Conservation (phyloP, 2,329 filamentous ascomycete species). For the Bipolaris gigantea region DNA sequence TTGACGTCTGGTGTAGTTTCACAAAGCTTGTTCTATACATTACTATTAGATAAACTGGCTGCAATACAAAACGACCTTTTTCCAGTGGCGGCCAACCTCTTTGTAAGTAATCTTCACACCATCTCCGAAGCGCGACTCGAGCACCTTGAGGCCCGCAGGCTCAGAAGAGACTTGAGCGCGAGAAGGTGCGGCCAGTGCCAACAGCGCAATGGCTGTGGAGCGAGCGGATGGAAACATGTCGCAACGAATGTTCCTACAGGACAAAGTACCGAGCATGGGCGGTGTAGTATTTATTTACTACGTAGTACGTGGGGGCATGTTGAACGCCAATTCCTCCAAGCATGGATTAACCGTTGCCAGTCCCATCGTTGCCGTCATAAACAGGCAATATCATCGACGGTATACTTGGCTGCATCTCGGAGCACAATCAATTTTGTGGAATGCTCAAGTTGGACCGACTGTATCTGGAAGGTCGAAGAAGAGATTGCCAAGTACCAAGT, state of each 20-base stretch:
- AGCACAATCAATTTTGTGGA: background rate
- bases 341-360: background rate
- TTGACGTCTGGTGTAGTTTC: conserved; percentile 58
- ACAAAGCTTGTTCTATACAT: conserved; percentile 49
- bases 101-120: conserved; percentile 33
- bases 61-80: background rate
- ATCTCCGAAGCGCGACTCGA: conserved; percentile 25
- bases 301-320: background rate
- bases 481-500: conserved; percentile 5
- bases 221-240: conserved; percentile 7
- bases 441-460: conserved; percentile 1
- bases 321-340: conserved; percentile 5
- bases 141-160: conserved; percentile 17
- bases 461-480: conserved; percentile 6
- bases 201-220: conserved; percentile 8
- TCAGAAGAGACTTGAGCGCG: conserved; percentile 19
- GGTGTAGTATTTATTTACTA: conserved; percentile 2
- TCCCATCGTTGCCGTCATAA: background rate
- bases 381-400: background rate
- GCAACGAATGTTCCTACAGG: background rate
- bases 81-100: conserved; percentile 13
- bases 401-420: conserved; percentile 4
- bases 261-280: background rate
- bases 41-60: background rate
- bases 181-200: conserved; percentile 6